These are phyloP conservation scores for Trametes cubensis DNA, from an alignment of 768 basidiomycete species.

Conservation along the genomic window DNA sequence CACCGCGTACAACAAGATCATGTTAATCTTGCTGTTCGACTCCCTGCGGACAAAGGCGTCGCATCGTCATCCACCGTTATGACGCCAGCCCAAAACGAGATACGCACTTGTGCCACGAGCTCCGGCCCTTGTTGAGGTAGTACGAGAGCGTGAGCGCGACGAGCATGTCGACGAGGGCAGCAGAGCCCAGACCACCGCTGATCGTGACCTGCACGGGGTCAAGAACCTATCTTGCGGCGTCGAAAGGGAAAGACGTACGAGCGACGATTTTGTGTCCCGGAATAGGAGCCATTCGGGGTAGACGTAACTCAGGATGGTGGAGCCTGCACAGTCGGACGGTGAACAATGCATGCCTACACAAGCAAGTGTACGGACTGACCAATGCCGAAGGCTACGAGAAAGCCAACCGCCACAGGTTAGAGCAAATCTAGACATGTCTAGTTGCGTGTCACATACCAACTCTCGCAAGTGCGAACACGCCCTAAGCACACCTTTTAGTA, in stretches of 20 bases:
- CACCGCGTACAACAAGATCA: constrained; percentile 14
- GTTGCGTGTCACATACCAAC: neutral
- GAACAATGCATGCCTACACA: neutral
- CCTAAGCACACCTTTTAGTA: neutral
- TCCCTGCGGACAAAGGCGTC: neutral
- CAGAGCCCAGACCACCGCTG: constrained; percentile 14
- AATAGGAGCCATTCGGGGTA: constrained; percentile 5
- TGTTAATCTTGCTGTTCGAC: constrained; percentile 17
- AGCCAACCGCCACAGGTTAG: too few relatives aligned
- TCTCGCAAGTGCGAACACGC: neutral
- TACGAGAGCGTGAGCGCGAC: constrained; percentile 13
- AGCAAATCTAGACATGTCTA: too few relatives aligned
- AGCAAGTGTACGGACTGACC: constrained; percentile 2
- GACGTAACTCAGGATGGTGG: neutral
- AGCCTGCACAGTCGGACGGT: neutral
- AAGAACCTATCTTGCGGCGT: neutral
- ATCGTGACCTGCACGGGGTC: constrained; percentile 1
- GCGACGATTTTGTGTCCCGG: constrained; percentile 2
- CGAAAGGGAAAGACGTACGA: neutral
- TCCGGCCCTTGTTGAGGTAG: constrained; percentile 13
- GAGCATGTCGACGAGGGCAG: constrained; percentile 16
- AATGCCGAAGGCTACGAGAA: constrained; percentile 8
- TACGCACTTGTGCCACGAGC: constrained; percentile 9
- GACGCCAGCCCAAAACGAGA: neutral
- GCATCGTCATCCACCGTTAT: too few relatives aligned